These are phyloP conservation scores for Naganishia antarctica DNA, from an alignment of 768 basidiomycete species.

Conservation along the genomic window DNA sequence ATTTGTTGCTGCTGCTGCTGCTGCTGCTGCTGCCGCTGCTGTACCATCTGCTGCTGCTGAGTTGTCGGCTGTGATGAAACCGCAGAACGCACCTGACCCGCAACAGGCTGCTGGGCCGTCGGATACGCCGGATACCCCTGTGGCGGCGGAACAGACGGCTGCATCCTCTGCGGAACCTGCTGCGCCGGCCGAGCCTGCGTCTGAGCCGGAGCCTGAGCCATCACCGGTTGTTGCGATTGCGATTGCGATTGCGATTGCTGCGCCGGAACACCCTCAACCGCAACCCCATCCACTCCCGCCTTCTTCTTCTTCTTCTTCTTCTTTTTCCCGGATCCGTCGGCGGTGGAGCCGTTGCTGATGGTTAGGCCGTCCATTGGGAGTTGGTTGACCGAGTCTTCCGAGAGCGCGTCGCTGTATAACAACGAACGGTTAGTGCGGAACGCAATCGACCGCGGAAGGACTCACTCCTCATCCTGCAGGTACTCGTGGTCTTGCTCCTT, in stretches of 20 bases:
- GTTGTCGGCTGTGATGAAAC: no score
- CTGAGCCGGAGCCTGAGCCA: not conserved
- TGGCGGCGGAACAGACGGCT: not conserved
- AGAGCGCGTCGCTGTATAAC: not conserved
- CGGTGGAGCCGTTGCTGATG: not conserved
- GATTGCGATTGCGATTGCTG: no score
- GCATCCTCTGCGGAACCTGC: no score
- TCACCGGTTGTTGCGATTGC: not conserved
- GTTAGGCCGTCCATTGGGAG: slow-evolving; percentile 15
- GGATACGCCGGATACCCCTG: not conserved
- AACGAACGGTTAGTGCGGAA: not conserved
- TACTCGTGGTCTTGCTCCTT: slow-evolving; percentile 19
- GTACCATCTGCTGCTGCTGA: not conserved
- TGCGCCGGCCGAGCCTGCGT: not conserved
- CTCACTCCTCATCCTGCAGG: slow-evolving; percentile 16
- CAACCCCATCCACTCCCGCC: slow-evolving; percentile 47
- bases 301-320: slow-evolving; percentile 58
- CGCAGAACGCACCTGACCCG: no score
- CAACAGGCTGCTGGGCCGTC: slow-evolving; percentile 1
- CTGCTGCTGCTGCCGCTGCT: slow-evolving; percentile 30
- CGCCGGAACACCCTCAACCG: slow-evolving; percentile 8
- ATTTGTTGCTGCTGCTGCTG: slow-evolving; percentile 33
- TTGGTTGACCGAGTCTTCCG: slow-evolving; percentile 18
- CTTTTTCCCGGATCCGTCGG: slow-evolving; percentile 34
- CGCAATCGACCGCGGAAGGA: no score